These are phyloP conservation scores for Exutisphaerella laricina DNA, from an alignment of 2,329 filamentous ascomycete genomes.

Conservation along the genomic window DNA sequence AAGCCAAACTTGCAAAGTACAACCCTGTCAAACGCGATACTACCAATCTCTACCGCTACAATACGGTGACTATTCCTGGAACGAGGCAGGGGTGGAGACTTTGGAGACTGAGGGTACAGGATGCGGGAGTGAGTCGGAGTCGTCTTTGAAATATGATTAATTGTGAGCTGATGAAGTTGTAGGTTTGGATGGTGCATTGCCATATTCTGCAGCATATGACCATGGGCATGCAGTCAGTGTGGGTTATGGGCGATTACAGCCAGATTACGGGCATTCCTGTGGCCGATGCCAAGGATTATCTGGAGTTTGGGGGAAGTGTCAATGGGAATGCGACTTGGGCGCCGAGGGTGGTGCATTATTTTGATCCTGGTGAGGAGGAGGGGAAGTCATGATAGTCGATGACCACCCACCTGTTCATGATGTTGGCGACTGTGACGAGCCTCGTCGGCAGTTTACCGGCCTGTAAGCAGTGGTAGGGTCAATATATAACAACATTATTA, in stretches of 20 bases:
- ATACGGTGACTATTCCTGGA: slow-evolving; percentile 36
- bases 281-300: slow-evolving; percentile 38
- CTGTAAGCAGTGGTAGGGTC: no score
- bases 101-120: slow-evolving; percentile 52
- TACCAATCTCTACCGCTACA: slow-evolving; percentile 54
- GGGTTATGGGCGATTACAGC: slow-evolving; percentile 42
- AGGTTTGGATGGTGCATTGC: slow-evolving; percentile 61
- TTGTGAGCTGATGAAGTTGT: no score
- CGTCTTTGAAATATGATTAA: no score
- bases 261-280: slow-evolving; percentile 36
- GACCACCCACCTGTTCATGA: no score
- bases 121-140: no score
- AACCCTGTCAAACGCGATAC: slow-evolving; percentile 43
- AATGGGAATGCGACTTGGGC: slow-evolving; percentile 34
- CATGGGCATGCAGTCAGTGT: slow-evolving; percentile 50
- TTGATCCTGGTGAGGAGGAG: slow-evolving; percentile 12
- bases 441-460: no score
- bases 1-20: slow-evolving; percentile 37
- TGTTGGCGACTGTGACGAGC: no score
- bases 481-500: no score
- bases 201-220: slow-evolving; percentile 55
- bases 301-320: slow-evolving; percentile 42
- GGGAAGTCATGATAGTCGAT: no score
- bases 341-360: slow-evolving; percentile 22
- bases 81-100: slow-evolving; percentile 53